Evolutionary conservation across 345 rosid species (phyloP), one percentile per base, ranked within the genome.

Genomic region (Euphorbia tirucalli): DNA sequence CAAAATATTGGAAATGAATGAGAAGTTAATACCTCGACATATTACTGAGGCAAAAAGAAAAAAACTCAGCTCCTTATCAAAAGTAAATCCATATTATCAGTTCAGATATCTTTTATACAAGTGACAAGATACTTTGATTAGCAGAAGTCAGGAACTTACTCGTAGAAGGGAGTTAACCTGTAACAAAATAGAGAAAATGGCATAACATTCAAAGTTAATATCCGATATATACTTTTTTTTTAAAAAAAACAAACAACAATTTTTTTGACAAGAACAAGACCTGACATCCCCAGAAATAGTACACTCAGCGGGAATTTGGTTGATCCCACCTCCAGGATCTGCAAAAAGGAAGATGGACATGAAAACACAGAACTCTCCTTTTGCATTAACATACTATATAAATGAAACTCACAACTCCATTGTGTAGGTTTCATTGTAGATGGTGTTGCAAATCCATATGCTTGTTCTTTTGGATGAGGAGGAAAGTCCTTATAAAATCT

Each of bases 371-470:
- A 19, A 60, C 19, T 52, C 18, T 44, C 57, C 50, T 66, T 72
- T 78, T 30, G 58, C 56, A 15, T 65, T 50, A 73, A 52, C 8
- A 44, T 30, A 32, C 22, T 76, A 49, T 15, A 63, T 31, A 72
- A 28, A 66, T 13, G 37, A 71, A 61, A 79, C 96, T 78, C 82
- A 96, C 98, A 91, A 80, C 81, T 80, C 99, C 98, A 96, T 50
- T 93, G 99, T 28, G 97, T 96, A 77, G 99, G 99, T 75, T 96
- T 96, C 93, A 96, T 96, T 10, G 99, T 96, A 63, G 99, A 96
- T 19, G 99, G 97, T 8, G 97, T 93, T 6, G 97, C 97, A 84
- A 88, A 96, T 68, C 97, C 92, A 68, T 96, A 93, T 43, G 83
- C 83, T 73, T 86, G 77, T 82, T 96, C 99, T 73, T 81, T 74